phyloP scores from a whole-genome alignment of 2,329 filamentous ascomycete genomes.

The Alternaria novae-zelandiae region DNA sequence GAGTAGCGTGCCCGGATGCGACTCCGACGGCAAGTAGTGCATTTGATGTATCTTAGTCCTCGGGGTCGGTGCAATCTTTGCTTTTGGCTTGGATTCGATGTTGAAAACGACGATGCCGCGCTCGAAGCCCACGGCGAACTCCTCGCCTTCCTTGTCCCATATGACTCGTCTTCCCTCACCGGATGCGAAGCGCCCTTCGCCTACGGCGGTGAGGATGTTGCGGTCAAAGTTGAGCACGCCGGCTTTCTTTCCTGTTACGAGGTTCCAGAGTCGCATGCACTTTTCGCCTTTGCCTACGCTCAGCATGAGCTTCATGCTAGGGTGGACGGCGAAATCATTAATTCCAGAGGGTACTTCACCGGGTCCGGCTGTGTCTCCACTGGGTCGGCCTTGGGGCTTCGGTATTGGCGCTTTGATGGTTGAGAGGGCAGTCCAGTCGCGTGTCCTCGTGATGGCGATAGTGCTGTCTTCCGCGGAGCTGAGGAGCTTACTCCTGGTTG shows the following conservation, averaged over 20 bases:
- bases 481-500: constrained; percentile 84
- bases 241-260: constrained; percentile 95
- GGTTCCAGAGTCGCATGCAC: constrained; percentile 93
- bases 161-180: constrained; percentile 84
- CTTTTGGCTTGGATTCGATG: constrained; percentile 83
- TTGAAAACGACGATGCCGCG: constrained; percentile 84
- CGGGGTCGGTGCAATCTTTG: constrained; percentile 70
- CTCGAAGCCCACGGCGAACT: constrained; percentile 90
- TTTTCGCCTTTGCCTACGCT: constrained; percentile 88
- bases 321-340: constrained; percentile 94
- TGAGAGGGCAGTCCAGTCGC: constrained; percentile 88
- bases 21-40: constrained; percentile 66
- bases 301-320: constrained; percentile 95
- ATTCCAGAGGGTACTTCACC: constrained; percentile 85
- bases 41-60: constrained; percentile 85
- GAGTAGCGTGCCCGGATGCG: constrained; percentile 66
- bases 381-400: constrained; percentile 79
- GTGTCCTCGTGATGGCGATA: constrained; percentile 82
- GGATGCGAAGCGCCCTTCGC: constrained; percentile 76
- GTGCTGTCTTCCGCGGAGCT: constrained; percentile 90
- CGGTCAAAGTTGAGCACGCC: constrained; percentile 86
- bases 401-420: constrained; percentile 89
- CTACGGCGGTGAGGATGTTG: constrained; percentile 74
- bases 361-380: constrained; percentile 84
- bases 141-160: constrained; percentile 79